These are phyloP conservation scores for Moricandia arvensis DNA, from an alignment of 345 rosid species.

Conservation along the genomic window DNA sequence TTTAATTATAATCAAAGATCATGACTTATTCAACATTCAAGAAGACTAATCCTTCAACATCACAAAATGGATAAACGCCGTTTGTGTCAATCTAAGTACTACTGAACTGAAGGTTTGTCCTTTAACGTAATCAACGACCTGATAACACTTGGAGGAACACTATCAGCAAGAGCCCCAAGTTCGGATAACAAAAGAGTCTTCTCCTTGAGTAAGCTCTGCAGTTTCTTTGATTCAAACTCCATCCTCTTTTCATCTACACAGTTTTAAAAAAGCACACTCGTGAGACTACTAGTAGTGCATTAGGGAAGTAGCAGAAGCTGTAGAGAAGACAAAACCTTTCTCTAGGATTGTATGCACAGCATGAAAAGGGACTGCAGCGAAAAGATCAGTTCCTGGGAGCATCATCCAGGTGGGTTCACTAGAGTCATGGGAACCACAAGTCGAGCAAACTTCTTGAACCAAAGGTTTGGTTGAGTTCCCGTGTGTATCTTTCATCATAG, in stretches of 20 bases:
- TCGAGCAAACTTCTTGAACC: constrained; percentile 65
- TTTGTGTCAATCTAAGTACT: not conserved
- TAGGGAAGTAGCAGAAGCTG: not conserved
- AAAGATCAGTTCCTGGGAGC: constrained; percentile 74
- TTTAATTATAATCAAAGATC: not conserved
- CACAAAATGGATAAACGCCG: not conserved
- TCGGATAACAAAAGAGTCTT: constrained; percentile 65
- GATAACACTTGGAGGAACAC: constrained; percentile 61
- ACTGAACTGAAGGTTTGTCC: constrained; percentile 44
- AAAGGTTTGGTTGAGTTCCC: constrained; percentile 40
- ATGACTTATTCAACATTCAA: constrained; percentile 7
- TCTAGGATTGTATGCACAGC: constrained; percentile 52
- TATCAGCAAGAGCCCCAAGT: constrained; percentile 76
- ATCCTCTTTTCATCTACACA: not conserved
- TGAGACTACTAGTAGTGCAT: not conserved
- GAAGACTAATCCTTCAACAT: constrained; percentile 9
- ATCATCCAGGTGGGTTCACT: constrained; percentile 76
- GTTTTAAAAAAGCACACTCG: not conserved
- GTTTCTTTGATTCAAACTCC: constrained; percentile 53
- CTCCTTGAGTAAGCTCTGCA: constrained; percentile 78
- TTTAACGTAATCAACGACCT: constrained; percentile 64
- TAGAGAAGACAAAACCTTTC: constrained; percentile 12
- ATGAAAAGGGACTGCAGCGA: constrained; percentile 72
- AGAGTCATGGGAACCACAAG: constrained; percentile 72
- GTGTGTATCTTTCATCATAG: constrained; percentile 64